phyloP scores from a whole-genome alignment of 345 rosid species.

The Pugionium cornutum region DNA sequence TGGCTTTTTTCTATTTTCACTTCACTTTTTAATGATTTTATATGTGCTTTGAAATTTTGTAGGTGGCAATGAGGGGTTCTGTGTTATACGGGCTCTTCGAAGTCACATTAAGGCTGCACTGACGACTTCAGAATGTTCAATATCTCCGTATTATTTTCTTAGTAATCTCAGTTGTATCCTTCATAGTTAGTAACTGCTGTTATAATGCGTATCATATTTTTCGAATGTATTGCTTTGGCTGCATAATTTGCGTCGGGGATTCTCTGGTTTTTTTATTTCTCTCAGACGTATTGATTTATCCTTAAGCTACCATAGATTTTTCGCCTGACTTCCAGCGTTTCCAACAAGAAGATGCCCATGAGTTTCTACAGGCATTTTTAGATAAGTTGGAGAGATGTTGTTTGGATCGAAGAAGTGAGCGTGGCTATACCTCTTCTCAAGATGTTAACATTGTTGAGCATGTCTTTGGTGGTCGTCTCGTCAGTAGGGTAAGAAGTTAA shows the following conservation, averaged over 20 bases:
- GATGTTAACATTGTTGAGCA: conserved; percentile 51
- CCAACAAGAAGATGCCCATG: conserved; percentile 93
- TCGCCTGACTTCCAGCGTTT: conserved; percentile 55
- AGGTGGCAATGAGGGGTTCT: conserved; percentile 61
- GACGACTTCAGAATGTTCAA: conserved; percentile 44
- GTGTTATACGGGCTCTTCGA: conserved; percentile 54
- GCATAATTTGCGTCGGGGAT: background rate
- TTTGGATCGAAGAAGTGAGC: conserved; percentile 40
- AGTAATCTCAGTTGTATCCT: conserved; percentile 73
- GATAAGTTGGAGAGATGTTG: conserved; percentile 69
- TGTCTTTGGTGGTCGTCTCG: conserved; percentile 70
- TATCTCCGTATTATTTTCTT: conserved; percentile 53
- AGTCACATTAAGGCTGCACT: conserved; percentile 57
- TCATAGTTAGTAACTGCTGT: background rate
- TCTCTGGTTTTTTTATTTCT: conserved; percentile 1
- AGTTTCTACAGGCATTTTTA: conserved; percentile 70
- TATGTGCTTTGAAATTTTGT: conserved; percentile 25
- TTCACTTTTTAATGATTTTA: background rate
- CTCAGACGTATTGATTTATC: conserved; percentile 16
- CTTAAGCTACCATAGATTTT: conserved; percentile 58
- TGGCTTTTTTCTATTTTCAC: background rate
- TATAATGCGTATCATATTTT: background rate
- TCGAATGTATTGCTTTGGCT: conserved; percentile 10
- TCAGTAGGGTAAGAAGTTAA: conserved; percentile 57
- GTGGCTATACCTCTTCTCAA: conserved; percentile 32